Base-by-base conservation (phyloP, 2,329 filamentous ascomycete genomes). In the Trichoderma arundinaceum region DNA sequence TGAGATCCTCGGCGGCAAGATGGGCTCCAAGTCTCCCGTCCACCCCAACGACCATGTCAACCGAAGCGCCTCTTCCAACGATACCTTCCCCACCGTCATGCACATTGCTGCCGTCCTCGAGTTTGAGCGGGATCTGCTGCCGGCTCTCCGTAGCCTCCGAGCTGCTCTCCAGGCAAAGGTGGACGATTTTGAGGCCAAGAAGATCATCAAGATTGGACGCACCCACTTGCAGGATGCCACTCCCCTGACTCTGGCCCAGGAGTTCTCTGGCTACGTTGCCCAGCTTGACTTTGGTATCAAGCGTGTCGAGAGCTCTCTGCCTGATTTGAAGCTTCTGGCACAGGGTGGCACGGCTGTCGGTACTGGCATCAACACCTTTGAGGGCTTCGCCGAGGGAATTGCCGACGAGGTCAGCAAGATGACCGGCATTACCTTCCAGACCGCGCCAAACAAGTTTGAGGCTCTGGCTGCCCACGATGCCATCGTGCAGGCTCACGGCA, bases 31-130 rank as follows among this genome's bases (percentile, higher is more conserved):
- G 90, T 97, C 96, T 85, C 95, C 95, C 33, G 95, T 99, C 70
- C 95, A 99, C 83, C 95, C 95, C 75, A 99, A 98, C 82, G 95
- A 99, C 84, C 95, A 99, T 80, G 95, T 99, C 80, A 99, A 99
- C 88, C 96, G 96, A 88, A 96, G 92, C 71, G 95, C 95, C 72
- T 97, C 93, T 57, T 98, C 95, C 75, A 99, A 99, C 84, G 95
- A 99, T 79, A 97, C 94, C 72, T 99, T 99, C 88, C 95, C 95
- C 48, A 98, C 95, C 71, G 95, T 97, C 77, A 99, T 99, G 95
- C 95, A 98, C 85, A 97, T 99, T 77, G 94, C 95, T 68, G 94
- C 94, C 69, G 94, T 98, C 56, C 86, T 98, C 67, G 95, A 98
- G 80, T 86, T 97, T 68, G 93, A 97, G 82, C 86, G 90, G 76